These are phyloP conservation scores for Termitomyces sp. DNA, from an alignment of 768 basidiomycete species.

Conservation along the genomic window DNA sequence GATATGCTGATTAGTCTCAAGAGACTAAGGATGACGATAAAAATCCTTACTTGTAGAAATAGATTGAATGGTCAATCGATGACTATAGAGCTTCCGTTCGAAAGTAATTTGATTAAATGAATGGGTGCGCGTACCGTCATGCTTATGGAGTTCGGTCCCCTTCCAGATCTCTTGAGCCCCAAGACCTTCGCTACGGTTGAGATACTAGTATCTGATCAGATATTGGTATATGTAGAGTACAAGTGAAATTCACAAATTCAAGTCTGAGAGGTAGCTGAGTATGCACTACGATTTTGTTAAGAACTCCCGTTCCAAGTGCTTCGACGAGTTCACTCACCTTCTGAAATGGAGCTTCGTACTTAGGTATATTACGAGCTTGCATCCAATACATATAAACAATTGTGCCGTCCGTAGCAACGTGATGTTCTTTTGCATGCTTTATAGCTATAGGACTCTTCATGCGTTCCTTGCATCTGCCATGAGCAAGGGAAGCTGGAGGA, in stretches of 20 bases:
- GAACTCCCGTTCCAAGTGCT: too few species aligned
- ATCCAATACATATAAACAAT: slow-evolving; percentile 72
- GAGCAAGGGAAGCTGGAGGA: not conserved
- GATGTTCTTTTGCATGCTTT: slow-evolving; percentile 44
- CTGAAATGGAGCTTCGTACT: slow-evolving; percentile 68
- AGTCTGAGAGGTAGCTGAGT: slow-evolving; percentile 72
- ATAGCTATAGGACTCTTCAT: slow-evolving; percentile 63
- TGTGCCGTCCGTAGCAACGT: slow-evolving; percentile 38
- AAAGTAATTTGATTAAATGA: not conserved
- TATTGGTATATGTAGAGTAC: not conserved
- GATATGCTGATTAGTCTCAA: slow-evolving; percentile 4
- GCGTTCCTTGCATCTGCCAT: slow-evolving; percentile 45
- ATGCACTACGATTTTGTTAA: slow-evolving; percentile 51
- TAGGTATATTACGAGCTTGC: slow-evolving; percentile 62
- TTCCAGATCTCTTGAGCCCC: slow-evolving; percentile 43
- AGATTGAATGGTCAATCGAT: slow-evolving; percentile 74
- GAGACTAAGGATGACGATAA: not conserved
- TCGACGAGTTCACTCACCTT: slow-evolving; percentile 40
- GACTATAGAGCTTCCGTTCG: slow-evolving; percentile 34
- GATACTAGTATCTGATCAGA: slow-evolving; percentile 39
- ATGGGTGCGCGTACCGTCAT: slow-evolving; percentile 51
- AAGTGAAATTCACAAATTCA: slow-evolving; percentile 55
- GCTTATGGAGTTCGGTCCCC: slow-evolving; percentile 43
- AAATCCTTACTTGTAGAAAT: slow-evolving; percentile 62
- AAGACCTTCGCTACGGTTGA: slow-evolving; percentile 46